Conservation (phyloP, 441 rosid genomes). For the Erysimum cheiri region DNA sequence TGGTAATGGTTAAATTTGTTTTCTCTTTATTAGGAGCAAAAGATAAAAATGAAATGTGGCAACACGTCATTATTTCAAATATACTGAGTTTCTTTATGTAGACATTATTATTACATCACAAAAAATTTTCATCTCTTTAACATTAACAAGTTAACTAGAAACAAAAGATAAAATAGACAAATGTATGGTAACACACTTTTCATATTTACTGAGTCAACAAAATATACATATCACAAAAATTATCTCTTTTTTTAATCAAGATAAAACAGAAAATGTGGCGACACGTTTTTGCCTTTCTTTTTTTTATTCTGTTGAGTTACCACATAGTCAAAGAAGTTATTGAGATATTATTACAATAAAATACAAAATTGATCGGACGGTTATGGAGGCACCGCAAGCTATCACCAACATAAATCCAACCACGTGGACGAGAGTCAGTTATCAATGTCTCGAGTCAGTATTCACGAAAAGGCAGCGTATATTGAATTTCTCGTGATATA, state of each 20-base stretch:
- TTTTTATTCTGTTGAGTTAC: constrained; percentile 7
- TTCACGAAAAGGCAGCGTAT: constrained; percentile 36
- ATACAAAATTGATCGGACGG: constrained; percentile 44
- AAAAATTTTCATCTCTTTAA: no score
- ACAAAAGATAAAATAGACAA: no score
- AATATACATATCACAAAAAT: no score
- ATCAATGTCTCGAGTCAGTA: not conserved
- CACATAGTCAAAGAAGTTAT: constrained; percentile 14
- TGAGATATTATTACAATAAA: not conserved
- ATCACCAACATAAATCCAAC: constrained; percentile 7
- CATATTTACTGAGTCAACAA: no score
- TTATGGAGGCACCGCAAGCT: not conserved
- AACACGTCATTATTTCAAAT: no score
- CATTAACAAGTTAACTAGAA: no score
- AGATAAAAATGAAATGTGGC: no score
- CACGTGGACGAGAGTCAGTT: constrained; percentile 54
- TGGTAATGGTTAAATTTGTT: no score
- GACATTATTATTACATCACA: no score
- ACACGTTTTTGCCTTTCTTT: constrained; percentile 29
- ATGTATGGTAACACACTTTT: no score
- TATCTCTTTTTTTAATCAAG: not conserved
- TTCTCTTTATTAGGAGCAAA: no score
- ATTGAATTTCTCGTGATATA: constrained; percentile 27
- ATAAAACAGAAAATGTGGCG: constrained; percentile 39
- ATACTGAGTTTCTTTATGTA: no score